phyloP scores from a whole-genome alignment of 371 early-diverging fungal species.

The Sporodiniella umbellata region DNA sequence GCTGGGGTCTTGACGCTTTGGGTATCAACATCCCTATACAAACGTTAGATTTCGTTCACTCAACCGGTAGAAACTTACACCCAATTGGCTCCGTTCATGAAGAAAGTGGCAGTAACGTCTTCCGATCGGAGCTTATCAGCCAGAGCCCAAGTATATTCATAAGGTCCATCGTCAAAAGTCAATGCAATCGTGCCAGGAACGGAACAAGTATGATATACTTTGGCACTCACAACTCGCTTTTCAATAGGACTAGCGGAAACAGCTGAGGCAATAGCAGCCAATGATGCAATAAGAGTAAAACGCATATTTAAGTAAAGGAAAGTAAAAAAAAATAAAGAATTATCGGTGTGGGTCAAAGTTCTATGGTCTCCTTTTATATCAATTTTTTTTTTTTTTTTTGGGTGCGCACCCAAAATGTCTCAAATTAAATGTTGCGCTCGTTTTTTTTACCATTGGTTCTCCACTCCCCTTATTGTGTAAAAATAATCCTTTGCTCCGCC shows the following conservation, averaged over 20 bases:
- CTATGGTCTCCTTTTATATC: too few relatives aligned
- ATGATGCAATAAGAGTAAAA: slow-evolving; percentile 18
- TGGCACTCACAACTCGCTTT: slow-evolving; percentile 20
- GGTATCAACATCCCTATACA: slow-evolving; percentile 17
- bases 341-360: too few relatives aligned
- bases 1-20: slow-evolving; percentile 21
- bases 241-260: slow-evolving; percentile 18
- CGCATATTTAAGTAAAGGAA: slow-evolving; percentile 9
- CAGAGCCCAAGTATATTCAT: slow-evolving; percentile 39
- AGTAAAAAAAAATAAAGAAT: slow-evolving; percentile 2
- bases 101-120: slow-evolving; percentile 62
- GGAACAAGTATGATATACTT: slow-evolving; percentile 24
- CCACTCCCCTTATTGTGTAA: too few relatives aligned
- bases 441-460: too few relatives aligned
- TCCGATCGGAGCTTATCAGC: slow-evolving; percentile 41
- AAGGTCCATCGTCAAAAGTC: slow-evolving; percentile 71
- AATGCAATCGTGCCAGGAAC: slow-evolving; percentile 30
- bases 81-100: slow-evolving; percentile 53
- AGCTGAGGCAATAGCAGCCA: slow-evolving; percentile 17
- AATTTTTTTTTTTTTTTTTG: too few relatives aligned
- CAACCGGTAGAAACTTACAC: slow-evolving; percentile 31
- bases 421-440: too few relatives aligned
- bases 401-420: too few relatives aligned
- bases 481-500: too few relatives aligned
- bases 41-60: neutral